Base-by-base conservation (phyloP, 148 eudicot genomes). In the Silene latifolia region DNA sequence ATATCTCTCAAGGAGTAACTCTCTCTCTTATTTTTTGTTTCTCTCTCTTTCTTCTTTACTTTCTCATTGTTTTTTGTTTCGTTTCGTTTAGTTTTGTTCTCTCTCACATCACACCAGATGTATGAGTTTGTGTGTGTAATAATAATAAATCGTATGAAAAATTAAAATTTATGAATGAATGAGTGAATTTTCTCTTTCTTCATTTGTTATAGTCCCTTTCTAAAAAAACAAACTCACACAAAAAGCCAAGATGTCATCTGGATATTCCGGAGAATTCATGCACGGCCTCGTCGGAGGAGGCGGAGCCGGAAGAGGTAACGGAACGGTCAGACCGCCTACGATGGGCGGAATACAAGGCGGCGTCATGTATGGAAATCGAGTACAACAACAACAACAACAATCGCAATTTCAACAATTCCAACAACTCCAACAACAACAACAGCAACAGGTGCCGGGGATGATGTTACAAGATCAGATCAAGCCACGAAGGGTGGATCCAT, bases 381-480 rank as follows among this genome's bases (percentile, higher is more conserved):
- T 4, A 27, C 62, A 42, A 7, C 75, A 70, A 19, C 74, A 47
- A n/a, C 78, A n/a, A n/a, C n/a, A n/a, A n/a, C n/a, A n/a, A n/a
- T n/a, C n/a, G n/a, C n/a, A 65, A 42, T 65, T 67, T 17, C 65
- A 18, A 47, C 63, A 32, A 23, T 53, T 51, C 1, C 56, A 18
- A 18, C 80, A 71, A 29, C 69, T 29, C 8, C 72, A 56, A 70
- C 59, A 70, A 15, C 39, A 23, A 48, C 59, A 70, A 17, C 76
- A 29, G 24, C 54, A 11, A 11, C 66, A 42, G 21, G 15, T 32
- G 4, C 67, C 14, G 8, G 79, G 72, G 79, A 44, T 80, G 78
- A 64, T 71, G 48, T 71, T 83, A n/a, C 72, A 82, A 13, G 44
- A 82, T 3, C 94, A 88, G 89, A 86, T 89, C 88, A 76, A 76